Evolutionary conservation across 441 rosid species (phyloP).

Genomic region (Macaranga tanarius): DNA sequence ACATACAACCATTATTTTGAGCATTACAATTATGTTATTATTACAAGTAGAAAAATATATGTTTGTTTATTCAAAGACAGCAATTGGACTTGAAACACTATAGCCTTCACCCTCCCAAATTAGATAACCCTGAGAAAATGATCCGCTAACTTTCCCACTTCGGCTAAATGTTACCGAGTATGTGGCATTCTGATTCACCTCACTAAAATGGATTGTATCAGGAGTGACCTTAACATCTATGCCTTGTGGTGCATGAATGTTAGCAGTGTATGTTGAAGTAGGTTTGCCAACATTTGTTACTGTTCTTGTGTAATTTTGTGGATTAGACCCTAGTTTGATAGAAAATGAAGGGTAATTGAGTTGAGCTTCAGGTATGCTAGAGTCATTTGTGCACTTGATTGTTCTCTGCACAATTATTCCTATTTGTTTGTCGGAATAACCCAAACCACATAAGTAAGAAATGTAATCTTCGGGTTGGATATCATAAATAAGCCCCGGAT

Average conservation of each 20-base stretch:
- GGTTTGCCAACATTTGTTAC: slow-evolving; percentile 43
- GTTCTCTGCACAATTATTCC: slow-evolving; percentile 23
- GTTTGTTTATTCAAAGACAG: not conserved
- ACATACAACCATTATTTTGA: no score
- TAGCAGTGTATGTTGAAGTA: slow-evolving; percentile 5
- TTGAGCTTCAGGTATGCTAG: slow-evolving; percentile 40
- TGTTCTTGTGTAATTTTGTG: slow-evolving; percentile 41
- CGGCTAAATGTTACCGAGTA: slow-evolving; percentile 30
- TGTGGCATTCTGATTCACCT: slow-evolving; percentile 35
- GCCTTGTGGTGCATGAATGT: slow-evolving; percentile 26
- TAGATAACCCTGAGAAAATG: slow-evolving; percentile 7
- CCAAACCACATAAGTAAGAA: slow-evolving; percentile 49
- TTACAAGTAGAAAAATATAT: no score
- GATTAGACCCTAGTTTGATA: slow-evolving; percentile 21
- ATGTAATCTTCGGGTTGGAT: slow-evolving; percentile 45
- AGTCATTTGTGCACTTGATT: slow-evolving; percentile 28
- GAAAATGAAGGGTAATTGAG: slow-evolving; percentile 59
- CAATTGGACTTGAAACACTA: no score
- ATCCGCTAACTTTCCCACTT: not conserved
- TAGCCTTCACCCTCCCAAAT: not conserved
- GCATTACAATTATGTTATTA: no score
- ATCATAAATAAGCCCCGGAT: slow-evolving; percentile 51
- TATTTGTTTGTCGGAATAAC: slow-evolving; percentile 33
- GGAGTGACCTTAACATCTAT: slow-evolving; percentile 36
- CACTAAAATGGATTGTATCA: not conserved